phyloP scores from a whole-genome alignment of 2,329 filamentous ascomycete species.

The Paecilomyces fulvus region DNA sequence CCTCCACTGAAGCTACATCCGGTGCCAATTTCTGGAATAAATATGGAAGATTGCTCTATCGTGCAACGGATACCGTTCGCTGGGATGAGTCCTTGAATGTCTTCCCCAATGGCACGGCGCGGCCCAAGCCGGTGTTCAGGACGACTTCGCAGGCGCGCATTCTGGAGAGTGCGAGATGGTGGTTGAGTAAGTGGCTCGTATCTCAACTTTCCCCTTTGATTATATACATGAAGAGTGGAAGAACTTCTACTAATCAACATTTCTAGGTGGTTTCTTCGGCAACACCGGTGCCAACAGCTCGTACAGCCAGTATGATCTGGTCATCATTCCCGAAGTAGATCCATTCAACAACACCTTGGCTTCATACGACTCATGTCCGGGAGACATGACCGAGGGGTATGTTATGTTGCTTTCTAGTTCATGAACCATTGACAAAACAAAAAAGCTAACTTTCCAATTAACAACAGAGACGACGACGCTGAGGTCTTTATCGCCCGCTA shows the following conservation, averaged over 20 bases:
- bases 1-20: constrained; percentile 41
- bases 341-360: constrained; percentile 47
- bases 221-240: not conserved
- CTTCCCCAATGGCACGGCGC: constrained; percentile 39
- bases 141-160: constrained; percentile 49
- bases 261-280: constrained; percentile 22
- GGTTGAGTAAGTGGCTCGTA: constrained; percentile 39
- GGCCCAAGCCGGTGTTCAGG: constrained; percentile 43
- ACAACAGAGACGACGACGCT: constrained; percentile 20
- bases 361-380: constrained; percentile 43
- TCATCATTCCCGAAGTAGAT: constrained; percentile 44
- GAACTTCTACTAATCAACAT: constrained; percentile 16
- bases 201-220: constrained; percentile 25
- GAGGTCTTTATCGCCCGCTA: constrained; percentile 39
- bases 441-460: constrained; percentile 19
- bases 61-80: constrained; percentile 40
- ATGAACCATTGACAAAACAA: too few relatives aligned
- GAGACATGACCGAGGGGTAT: constrained; percentile 28
- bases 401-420: constrained; percentile 1
- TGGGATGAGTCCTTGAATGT: constrained; percentile 38
- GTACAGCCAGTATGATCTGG: constrained; percentile 30
- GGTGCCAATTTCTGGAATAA: constrained; percentile 47
- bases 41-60: constrained; percentile 47
- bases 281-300: constrained; percentile 19
- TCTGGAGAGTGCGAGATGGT: constrained; percentile 39